These are phyloP conservation scores for Cyberlindnera maritima DNA, from an alignment of 805 yeast species.

Conservation along the genomic window DNA sequence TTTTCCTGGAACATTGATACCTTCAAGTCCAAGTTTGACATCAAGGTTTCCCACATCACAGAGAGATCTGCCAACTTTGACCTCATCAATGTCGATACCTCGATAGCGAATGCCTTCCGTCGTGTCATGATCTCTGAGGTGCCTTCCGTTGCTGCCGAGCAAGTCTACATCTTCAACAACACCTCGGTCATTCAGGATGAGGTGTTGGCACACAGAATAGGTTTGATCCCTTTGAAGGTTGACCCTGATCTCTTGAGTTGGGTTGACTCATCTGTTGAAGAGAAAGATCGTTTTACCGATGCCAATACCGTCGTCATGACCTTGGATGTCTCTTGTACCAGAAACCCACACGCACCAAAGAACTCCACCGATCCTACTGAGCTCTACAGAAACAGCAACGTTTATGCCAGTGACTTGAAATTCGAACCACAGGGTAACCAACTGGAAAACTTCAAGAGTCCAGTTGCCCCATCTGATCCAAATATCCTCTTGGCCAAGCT, in stretches of 20 bases:
- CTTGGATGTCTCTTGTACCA: constrained; percentile 78
- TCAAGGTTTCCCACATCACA: constrained; percentile 61
- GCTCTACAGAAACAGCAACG: constrained; percentile 77
- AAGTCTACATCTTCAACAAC: constrained; percentile 86
- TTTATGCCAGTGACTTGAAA: constrained; percentile 85
- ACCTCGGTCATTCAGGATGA: constrained; percentile 98
- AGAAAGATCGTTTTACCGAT: constrained; percentile 73
- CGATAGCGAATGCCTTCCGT: constrained; percentile 94
- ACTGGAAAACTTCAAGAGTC: constrained; percentile 63
- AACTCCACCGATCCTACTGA: constrained; percentile 79
- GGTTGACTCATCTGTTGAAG: constrained; percentile 67
- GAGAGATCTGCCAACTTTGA: constrained; percentile 84
- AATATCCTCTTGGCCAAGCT: constrained; percentile 87
- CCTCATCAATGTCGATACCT: constrained; percentile 80
- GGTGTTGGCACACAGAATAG: constrained; percentile 93
- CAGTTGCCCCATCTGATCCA: constrained; percentile 81
- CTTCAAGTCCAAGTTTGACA: constrained; percentile 65
- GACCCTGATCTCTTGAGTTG: constrained; percentile 88
- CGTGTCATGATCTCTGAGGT: constrained; percentile 97
- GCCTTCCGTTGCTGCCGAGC: constrained; percentile 93
- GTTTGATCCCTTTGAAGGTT: constrained; percentile 83
- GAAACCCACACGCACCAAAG: constrained; percentile 79
- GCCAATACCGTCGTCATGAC: constrained; percentile 85
- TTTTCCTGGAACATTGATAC: constrained; percentile 81
- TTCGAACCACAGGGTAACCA: constrained; percentile 94